Evolutionary conservation across 148 eudicot genomes (phyloP), one percentile per base, ranked within the genome.

Genomic region (Fagopyrum homotropicum): DNA sequence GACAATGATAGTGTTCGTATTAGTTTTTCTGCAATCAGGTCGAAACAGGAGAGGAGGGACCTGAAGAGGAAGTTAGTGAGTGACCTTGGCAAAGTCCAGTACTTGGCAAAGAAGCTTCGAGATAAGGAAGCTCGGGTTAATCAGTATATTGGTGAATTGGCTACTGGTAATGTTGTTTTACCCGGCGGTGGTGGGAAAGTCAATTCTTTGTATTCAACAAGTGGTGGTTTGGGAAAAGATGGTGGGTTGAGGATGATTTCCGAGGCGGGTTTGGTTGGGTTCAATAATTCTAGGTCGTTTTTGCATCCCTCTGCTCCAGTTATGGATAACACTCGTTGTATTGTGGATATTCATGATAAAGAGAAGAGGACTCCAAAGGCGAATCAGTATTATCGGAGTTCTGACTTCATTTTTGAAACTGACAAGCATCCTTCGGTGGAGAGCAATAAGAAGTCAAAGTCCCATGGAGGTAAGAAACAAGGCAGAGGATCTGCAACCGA

Each of bases 281-380:
- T 69, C 73, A 75, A 64, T 72, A 75, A 77, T 29, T 76, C 86
- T 4, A 86, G 89, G 81, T 84, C 84, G 10, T 87, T 85, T 70
- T 77, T 80, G 63, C 89, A 79, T 15, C 83, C 86, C 45, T 81
- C 84, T 64, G 91, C 87, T 43, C 79, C 89, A 26, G 83, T 94
- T 48, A 77, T 81, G 84, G 83, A 83, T 29, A 86, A 85, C 57
- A 45, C 44, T 19, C 76, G 80, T 73, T 88, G 90, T 73, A 69
- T 81, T 76, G 75, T 81, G 47, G 97, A 91, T 85, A 91, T 81
- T 75, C 73, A 80, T 44, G 97, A 91, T 84, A 91, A 86, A 81
- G 93, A 92, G 76, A 94, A 91, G 86, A 83, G 97, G 80, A 92
- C 98, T 46, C 98, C 98, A 0, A 92, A 88, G 85, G 98, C 90